A percentile compares a stretch with the other conserved stretches of the same genome.
phyloP scores from a whole-genome alignment of 768 basidiomycete genomes.

The Auricularia cornea region DNA sequence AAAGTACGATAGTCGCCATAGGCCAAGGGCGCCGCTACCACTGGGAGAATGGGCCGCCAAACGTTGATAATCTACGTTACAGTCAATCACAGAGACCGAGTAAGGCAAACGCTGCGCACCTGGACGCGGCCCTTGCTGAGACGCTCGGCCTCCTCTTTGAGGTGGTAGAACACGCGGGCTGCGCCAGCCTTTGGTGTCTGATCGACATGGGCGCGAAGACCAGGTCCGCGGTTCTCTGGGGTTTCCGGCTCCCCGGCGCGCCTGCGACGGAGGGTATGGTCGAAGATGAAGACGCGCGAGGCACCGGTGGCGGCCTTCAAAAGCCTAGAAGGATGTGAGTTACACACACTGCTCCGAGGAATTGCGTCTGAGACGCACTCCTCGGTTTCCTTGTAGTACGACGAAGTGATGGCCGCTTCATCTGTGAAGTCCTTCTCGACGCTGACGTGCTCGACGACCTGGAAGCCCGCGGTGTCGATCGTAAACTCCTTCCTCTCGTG shows the following conservation, averaged over 20 bases:
- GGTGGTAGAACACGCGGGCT: conserved; percentile 31
- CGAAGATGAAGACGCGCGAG: conserved; percentile 49
- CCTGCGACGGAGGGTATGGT: conserved; percentile 41
- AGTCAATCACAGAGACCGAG: background rate
- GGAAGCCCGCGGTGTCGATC: conserved; percentile 39
- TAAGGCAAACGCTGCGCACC: background rate
- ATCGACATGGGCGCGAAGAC: conserved; percentile 37
- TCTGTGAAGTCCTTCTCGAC: conserved; percentile 36
- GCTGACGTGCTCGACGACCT: conserved; percentile 26
- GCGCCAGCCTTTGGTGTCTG: conserved; percentile 32
- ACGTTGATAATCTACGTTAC: conserved; percentile 32
- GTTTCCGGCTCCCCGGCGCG: background rate
- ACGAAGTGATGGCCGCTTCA: conserved; percentile 40
- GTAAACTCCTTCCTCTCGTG: conserved; percentile 8
- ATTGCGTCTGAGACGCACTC: conserved; percentile 16
- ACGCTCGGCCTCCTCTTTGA: conserved; percentile 33
- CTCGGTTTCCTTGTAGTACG: conserved; percentile 57
- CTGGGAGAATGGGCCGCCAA: conserved; percentile 39
- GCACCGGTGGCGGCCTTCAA: conserved; percentile 55
- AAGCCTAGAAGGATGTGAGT: conserved; percentile 24
- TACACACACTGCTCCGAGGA: too few relatives aligned
- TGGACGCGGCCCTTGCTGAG: conserved; percentile 23
- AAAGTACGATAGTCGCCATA: conserved; percentile 33
- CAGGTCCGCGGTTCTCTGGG: conserved; percentile 15
- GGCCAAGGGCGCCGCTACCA: conserved; percentile 33